phyloP scores from a whole-genome alignment of 306 rosid genomes.

The Trifolium subterraneum region DNA sequence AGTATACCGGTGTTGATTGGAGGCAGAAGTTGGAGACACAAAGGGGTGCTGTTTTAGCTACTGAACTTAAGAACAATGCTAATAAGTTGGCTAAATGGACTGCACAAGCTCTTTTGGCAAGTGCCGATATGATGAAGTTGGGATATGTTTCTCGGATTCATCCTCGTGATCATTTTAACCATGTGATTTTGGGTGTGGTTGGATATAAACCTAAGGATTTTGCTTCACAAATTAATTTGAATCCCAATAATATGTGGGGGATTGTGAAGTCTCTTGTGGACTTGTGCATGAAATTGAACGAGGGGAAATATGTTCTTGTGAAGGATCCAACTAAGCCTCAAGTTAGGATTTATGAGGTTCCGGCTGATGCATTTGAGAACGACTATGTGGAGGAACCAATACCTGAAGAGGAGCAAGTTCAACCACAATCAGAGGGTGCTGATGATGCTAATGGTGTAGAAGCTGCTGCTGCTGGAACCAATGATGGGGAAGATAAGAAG shows the following conservation, averaged over 20 bases:
- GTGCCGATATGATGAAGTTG: conserved; percentile 94
- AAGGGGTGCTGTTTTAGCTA: conserved; percentile 96
- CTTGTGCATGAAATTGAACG: conserved; percentile 91
- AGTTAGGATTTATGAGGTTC: conserved; percentile 95
- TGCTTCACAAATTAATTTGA: conserved; percentile 79
- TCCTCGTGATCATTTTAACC: conserved; percentile 93
- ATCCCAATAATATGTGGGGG: conserved; percentile 88
- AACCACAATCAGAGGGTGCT: conserved; percentile 54
- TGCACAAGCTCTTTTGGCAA: conserved; percentile 81
- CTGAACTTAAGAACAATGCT: conserved; percentile 94
- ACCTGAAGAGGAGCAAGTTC: conserved; percentile 93
- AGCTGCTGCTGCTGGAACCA: conserved; percentile 39
- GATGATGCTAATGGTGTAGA: conserved; percentile 52
- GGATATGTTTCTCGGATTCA: conserved; percentile 94
- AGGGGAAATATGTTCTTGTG: conserved; percentile 89
- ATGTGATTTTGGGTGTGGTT: conserved; percentile 84
- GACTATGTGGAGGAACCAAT: conserved; percentile 97
- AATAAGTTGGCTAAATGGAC: conserved; percentile 97
- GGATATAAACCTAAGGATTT: conserved; percentile 92
- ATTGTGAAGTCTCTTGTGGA: conserved; percentile 94
- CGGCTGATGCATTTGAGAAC: conserved; percentile 85
- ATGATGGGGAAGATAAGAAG: conserved; percentile 64
- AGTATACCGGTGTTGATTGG: conserved; percentile 94
- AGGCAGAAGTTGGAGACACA: conserved; percentile 97
- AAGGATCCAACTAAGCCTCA: conserved; percentile 96